Evolutionary conservation across 2,329 filamentous ascomycete species (phyloP).

Genomic region (Fusarium brachygibbosum): DNA sequence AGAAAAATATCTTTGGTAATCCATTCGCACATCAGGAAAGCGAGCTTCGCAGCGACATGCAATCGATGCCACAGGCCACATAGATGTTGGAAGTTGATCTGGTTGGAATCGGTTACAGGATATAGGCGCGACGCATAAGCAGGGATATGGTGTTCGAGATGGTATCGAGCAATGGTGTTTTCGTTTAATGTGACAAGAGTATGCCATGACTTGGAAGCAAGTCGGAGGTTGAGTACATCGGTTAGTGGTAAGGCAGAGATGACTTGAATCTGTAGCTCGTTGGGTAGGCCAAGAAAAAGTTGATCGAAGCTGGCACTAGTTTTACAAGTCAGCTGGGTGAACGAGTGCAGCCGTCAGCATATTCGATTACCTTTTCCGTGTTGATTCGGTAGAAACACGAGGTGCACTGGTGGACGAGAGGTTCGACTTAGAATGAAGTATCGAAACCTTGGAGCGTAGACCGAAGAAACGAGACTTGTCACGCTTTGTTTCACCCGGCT

Average conservation of each 20-base stretch:
- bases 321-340: conserved; percentile 9
- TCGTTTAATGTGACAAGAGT: conserved; percentile 72
- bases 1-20: conserved; percentile 76
- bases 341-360: neutral
- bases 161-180: conserved; percentile 71
- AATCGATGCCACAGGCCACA: conserved; percentile 76
- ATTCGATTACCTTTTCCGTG: conserved; percentile 53
- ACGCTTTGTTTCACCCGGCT: conserved; percentile 54
- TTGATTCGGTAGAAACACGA: conserved; percentile 48
- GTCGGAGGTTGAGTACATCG: conserved; percentile 70
- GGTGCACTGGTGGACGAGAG: conserved; percentile 23
- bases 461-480: conserved; percentile 60
- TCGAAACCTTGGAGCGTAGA: conserved; percentile 57
- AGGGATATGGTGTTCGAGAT: conserved; percentile 71
- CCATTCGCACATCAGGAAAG: conserved; percentile 73
- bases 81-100: conserved; percentile 70
- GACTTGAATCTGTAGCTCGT: conserved; percentile 73
- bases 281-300: conserved; percentile 70
- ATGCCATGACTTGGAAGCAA: conserved; percentile 71
- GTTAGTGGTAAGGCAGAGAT: conserved; percentile 71
- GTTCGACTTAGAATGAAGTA: conserved; percentile 54
- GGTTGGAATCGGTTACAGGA: conserved; percentile 62
- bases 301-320: conserved; percentile 62
- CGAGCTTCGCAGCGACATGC: conserved; percentile 73
- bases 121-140: conserved; percentile 72